phyloP scores from a whole-genome alignment of 257 asterid genomes.

The Forsythia suspensa region DNA sequence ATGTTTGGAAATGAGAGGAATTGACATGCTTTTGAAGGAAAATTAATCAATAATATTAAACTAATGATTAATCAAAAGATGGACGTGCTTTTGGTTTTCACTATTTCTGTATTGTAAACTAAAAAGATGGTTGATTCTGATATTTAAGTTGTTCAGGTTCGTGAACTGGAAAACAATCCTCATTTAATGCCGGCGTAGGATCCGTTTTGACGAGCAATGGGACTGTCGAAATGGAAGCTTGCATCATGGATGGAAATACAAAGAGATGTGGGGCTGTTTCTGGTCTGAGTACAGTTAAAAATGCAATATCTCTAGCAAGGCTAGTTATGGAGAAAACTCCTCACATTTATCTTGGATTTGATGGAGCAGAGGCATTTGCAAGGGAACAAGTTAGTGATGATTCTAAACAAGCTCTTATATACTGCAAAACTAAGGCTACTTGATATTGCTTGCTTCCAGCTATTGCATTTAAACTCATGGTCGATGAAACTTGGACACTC shows the following conservation, averaged over 20 bases:
- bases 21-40: too few relatives aligned
- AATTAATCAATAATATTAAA: not conserved
- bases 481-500: not conserved
- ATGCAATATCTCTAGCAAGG: constrained; percentile 81
- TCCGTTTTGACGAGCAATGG: constrained; percentile 80
- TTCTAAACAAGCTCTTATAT: not conserved
- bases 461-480: not conserved
- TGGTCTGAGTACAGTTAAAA: constrained; percentile 78
- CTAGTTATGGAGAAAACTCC: constrained; percentile 98
- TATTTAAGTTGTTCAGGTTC: constrained; percentile 49
- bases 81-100: not conserved
- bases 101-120: not conserved
- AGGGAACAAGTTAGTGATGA: constrained; percentile 65
- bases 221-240: constrained; percentile 96
- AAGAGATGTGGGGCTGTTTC: constrained; percentile 93
- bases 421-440: not conserved
- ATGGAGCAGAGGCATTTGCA: constrained; percentile 92
- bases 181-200: constrained; percentile 90
- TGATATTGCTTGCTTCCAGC: not conserved
- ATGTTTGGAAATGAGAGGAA: too few relatives aligned
- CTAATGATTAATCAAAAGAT: not conserved
- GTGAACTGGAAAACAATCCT: constrained; percentile 77
- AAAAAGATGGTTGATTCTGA: not conserved
- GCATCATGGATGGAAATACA: constrained; percentile 86
- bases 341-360: constrained; percentile 86